phyloP scores from a whole-genome alignment of 768 basidiomycete genomes.

The Agaricus sinodeliciosus region DNA sequence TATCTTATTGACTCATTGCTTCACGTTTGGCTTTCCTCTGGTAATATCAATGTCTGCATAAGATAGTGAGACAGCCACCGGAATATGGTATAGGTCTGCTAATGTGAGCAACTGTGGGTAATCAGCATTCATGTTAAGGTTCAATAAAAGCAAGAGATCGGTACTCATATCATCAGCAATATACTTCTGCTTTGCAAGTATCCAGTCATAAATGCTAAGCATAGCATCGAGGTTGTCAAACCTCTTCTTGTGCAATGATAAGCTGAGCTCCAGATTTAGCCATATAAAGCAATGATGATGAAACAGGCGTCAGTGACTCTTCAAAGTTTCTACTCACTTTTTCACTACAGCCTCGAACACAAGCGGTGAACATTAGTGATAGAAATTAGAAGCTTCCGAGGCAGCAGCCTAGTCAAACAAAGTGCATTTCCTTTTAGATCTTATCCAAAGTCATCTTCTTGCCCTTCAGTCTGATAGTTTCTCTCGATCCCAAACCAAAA shows the following conservation, averaged over 20 bases:
- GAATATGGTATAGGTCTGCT: slow-evolving; percentile 41
- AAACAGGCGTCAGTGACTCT: background rate
- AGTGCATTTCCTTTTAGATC: too few relatives aligned
- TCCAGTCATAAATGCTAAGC: slow-evolving; percentile 38
- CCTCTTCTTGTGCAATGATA: slow-evolving; percentile 16
- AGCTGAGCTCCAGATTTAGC: slow-evolving; percentile 17
- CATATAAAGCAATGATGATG: background rate
- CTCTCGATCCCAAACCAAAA: too few relatives aligned
- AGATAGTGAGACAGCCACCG: slow-evolving; percentile 25
- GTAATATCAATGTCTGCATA: slow-evolving; percentile 21
- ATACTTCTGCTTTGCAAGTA: slow-evolving; percentile 40
- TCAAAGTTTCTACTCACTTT: slow-evolving; percentile 21
- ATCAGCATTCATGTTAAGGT: background rate
- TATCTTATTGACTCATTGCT: slow-evolving; percentile 29
- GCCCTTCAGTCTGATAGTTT: too few relatives aligned
- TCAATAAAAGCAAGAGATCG: background rate
- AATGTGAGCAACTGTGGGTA: slow-evolving; percentile 31
- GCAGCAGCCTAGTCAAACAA: slow-evolving; percentile 34
- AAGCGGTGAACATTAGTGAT: slow-evolving; percentile 24
- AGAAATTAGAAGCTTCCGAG: slow-evolving; percentile 42
- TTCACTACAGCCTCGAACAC: slow-evolving; percentile 43
- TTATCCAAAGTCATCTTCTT: too few relatives aligned
- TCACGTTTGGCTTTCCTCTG: slow-evolving; percentile 34
- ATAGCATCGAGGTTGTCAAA: slow-evolving; percentile 22
- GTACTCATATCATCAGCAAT: slow-evolving; percentile 34